Base-by-base conservation (phyloP, 1,284 basidiomycete species). In the Naganishia liquefaciens region DNA sequence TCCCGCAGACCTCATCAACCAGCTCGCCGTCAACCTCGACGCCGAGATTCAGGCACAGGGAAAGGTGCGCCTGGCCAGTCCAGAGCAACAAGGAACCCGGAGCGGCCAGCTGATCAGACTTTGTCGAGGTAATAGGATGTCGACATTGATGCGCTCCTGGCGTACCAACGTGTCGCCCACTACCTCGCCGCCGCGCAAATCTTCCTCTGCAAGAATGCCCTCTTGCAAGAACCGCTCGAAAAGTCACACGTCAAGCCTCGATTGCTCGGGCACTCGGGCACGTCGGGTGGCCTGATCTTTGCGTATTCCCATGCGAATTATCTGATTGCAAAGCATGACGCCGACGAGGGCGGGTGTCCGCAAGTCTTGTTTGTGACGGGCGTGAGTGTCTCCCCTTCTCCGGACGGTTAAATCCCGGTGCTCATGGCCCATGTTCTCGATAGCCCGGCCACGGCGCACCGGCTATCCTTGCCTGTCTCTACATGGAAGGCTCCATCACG, bases 281-380 rank as follows among this genome's bases (percentile, higher is more conserved):
- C 74, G 0, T 74, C 73, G 67, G 88, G 89, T 0, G 91, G 90
- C 28, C 84, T 93, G 27, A 78, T 84, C 69, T 84, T 93, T 70
- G 83, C 88, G 23, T 93, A 93, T 75, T 86, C 89, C 0, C 91
- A 93, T 74, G 79, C 89, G 44, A 91, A 89, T 74, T 82, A 86
- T 51, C 81, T 93, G 69, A 87, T 93, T 70, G 54, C 57, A 44
- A 54, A 57, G 43, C 27, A 46, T 10, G 70, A 74, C 54, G 60
- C 63, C 57, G 87, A 85, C 70, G 83, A 83, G 5, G 80, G 80
- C 58, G 73, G 84, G 3, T 84, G 87, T 71, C 81, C 52, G 65
- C 71, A 21, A 40, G 71, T 84, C 11, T 81, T 92, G 54, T 89
- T 87, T 67, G 85, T 92, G 64, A 87, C 75, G 28, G 78, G 76